These are phyloP conservation scores for Tricholoma furcatifolium DNA, from an alignment of 768 basidiomycete genomes.

Conservation along the genomic window DNA sequence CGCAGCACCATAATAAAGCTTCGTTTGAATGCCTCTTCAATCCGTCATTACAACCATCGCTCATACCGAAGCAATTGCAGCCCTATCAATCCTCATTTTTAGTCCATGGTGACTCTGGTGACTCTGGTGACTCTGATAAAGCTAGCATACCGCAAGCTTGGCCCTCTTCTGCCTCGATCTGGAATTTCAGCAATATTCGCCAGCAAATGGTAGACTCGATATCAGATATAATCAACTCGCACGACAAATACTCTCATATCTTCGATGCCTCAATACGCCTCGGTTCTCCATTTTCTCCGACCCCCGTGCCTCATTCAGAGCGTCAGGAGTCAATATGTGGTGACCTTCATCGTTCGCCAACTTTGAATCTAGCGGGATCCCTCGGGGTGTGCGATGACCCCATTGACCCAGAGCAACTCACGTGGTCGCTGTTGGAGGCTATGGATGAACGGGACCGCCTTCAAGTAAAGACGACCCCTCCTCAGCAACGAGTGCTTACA, in stretches of 20 bases:
- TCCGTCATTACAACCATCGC: constrained; percentile 3
- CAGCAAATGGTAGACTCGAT: neutral
- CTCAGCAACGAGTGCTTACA: neutral
- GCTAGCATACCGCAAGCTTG: constrained; percentile 20
- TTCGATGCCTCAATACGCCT: neutral
- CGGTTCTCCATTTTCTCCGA: constrained; percentile 8
- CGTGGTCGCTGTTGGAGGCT: constrained; percentile 26
- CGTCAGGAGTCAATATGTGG: neutral
- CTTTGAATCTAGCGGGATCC: neutral
- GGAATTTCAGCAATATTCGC: neutral
- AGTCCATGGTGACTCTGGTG: neutral
- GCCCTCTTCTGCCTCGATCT: constrained; percentile 27
- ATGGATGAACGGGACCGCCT: constrained; percentile 26
- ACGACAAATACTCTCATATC: neutral
- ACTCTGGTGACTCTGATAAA: constrained; percentile 10
- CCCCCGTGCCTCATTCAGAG: constrained; percentile 1
- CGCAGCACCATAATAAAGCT: neutral
- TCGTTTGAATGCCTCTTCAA: neutral
- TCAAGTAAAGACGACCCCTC: neutral
- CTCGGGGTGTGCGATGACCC: neutral
- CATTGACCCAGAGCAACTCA: constrained; percentile 22
- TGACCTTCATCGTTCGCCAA: neutral
- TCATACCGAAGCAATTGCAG: neutral
- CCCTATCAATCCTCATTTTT: neutral
- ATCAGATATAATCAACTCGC: neutral